Evolutionary conservation across 2,329 filamentous ascomycete species (phyloP).

Genomic region (Colletotrichum spaethianum): DNA sequence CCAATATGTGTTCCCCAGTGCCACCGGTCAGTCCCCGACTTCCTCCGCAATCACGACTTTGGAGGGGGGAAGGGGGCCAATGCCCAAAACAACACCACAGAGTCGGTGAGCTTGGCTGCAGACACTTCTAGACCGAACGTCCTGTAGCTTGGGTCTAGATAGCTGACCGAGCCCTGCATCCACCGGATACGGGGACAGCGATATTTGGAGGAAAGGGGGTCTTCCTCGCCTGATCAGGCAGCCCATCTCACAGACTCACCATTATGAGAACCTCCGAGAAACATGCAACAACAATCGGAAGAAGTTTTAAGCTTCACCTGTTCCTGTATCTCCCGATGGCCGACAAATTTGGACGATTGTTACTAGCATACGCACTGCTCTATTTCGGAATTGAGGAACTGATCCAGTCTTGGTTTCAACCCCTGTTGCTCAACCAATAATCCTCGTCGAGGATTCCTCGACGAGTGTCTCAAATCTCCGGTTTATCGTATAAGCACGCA

Average conservation of each 20-base stretch:
- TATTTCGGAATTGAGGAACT: not conserved
- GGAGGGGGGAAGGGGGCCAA: not conserved
- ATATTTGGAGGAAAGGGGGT: not conserved
- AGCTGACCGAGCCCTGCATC: not conserved
- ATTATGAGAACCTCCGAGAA: not conserved
- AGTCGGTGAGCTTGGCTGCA: not conserved
- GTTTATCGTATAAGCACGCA: not conserved
- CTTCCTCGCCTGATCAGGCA: not conserved
- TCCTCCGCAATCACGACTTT: constrained; percentile 7
- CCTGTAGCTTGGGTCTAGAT: not conserved
- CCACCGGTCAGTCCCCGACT: not conserved
- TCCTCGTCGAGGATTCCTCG: not conserved
- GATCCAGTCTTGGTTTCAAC: not conserved
- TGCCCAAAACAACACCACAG: not conserved
- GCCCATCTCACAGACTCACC: not conserved
- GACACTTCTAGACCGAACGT: constrained; percentile 1
- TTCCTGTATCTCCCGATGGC: not conserved
- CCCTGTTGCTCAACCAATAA: not conserved
- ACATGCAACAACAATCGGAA: not conserved
- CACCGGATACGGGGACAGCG: not conserved
- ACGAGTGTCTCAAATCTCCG: not conserved
- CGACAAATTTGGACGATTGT: not conserved
- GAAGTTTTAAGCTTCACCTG: not conserved
- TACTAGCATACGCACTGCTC: not conserved
- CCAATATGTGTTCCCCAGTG: not conserved